phyloP scores from a whole-genome alignment of 176 grass and related monocot genomes.

The Canna indica region DNA sequence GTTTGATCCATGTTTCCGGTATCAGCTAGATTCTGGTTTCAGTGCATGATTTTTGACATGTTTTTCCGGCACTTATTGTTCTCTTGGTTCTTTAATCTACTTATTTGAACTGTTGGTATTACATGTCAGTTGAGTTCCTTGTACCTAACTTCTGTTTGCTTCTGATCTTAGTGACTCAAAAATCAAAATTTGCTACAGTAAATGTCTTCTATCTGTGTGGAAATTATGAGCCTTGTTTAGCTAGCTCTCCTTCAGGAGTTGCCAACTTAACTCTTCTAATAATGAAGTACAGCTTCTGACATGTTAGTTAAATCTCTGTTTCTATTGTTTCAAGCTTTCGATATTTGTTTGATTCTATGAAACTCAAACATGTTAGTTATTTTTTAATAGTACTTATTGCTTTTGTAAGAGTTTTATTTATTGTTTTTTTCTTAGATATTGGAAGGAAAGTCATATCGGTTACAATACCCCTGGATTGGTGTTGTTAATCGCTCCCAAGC shows the following conservation, averaged over 20 bases:
- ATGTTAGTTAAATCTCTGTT: neutral
- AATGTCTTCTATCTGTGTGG: neutral
- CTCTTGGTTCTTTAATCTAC: too few relatives aligned
- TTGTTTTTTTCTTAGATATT: slow-evolving; percentile 11
- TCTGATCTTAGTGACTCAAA: neutral
- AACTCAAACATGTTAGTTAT: neutral
- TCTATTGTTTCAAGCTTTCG: neutral
- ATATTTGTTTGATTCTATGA: neutral
- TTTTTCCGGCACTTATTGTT: too few relatives aligned
- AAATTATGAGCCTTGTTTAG: neutral
- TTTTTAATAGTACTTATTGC: neutral
- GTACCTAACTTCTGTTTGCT: neutral
- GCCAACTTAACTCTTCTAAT: neutral
- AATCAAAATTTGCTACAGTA: neutral
- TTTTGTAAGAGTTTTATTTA: neutral
- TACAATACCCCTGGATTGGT: slow-evolving; percentile 23
- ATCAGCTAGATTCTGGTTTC: too few relatives aligned
- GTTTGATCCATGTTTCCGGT: too few relatives aligned
- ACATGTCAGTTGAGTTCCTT: neutral
- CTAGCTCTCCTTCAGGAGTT: neutral
- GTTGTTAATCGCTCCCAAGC: slow-evolving; percentile 20
- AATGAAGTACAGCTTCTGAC: too few relatives aligned
- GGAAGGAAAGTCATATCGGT: slow-evolving; percentile 15
- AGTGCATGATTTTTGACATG: too few relatives aligned
- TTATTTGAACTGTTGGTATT: neutral